A percentile compares a stretch with the other conserved stretches of the same genome.
These are phyloP conservation scores for Fremontodendron californicum DNA, from an alignment of 345 rosid genomes.

Conservation along the genomic window DNA sequence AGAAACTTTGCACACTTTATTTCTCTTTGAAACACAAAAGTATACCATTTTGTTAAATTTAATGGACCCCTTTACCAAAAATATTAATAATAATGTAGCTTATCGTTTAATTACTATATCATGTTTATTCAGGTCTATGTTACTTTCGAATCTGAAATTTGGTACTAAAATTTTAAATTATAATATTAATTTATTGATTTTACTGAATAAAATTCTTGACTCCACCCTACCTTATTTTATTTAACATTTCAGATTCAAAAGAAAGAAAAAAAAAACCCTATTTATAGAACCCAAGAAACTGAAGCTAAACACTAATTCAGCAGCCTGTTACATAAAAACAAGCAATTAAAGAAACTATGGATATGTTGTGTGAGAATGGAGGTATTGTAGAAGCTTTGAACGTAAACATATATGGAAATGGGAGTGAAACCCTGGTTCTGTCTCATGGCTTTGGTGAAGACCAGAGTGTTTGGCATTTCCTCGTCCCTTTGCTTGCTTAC, in stretches of 20 bases:
- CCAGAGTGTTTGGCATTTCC: slow-evolving; percentile 12
- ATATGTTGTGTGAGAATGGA: background rate
- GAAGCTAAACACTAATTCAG: background rate
- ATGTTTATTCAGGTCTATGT: no score
- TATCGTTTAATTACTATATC: no score
- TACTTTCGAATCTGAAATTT: no score
- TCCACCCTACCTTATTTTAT: background rate
- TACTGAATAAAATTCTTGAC: no score
- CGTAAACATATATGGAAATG: slow-evolving; percentile 26
- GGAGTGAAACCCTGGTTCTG: slow-evolving; percentile 28
- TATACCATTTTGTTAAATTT: no score
- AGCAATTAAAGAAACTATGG: slow-evolving; percentile 12
- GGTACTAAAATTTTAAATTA: background rate
- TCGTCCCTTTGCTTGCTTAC: slow-evolving; percentile 7
- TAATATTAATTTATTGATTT: background rate
- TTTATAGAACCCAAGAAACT: background rate
- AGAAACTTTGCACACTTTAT: no score
- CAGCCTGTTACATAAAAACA: no score
- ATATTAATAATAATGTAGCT: no score
- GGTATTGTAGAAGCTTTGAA: slow-evolving; percentile 22
- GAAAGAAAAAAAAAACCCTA: background rate
- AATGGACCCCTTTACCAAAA: no score
- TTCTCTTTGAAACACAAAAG: no score
- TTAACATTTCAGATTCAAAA: background rate
- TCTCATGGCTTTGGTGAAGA: slow-evolving; percentile 32